Evolutionary conservation across 176 grass and related monocot genomes (phyloP).

Genomic region (Dendrocalamus sinicus): DNA sequence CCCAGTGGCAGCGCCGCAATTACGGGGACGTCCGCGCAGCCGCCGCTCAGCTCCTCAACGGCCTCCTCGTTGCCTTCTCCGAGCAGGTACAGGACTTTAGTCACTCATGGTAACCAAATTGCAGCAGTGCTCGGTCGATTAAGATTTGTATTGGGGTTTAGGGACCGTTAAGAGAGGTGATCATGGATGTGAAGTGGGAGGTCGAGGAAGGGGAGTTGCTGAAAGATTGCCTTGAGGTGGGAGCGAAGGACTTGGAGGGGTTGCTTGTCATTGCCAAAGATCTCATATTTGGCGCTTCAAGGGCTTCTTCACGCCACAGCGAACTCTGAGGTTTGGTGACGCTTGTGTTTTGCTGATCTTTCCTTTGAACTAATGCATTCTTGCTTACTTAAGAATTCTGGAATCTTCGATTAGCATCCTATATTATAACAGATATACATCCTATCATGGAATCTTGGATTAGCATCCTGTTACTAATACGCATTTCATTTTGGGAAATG

Average conservation of each 20-base stretch:
- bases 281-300: conserved; percentile 60
- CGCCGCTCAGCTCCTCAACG: conserved; percentile 53
- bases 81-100: conserved; percentile 50
- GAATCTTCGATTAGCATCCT: background rate
- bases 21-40: conserved; percentile 57
- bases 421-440: background rate
- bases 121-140: conserved; percentile 6
- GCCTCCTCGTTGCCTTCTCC: conserved; percentile 81
- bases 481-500: background rate
- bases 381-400: conserved; percentile 21
- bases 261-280: conserved; percentile 78
- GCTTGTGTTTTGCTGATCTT: conserved; percentile 12
- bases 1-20: conserved; percentile 64
- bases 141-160: conserved; percentile 42
- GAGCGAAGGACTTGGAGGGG: conserved; percentile 69
- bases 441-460: background rate
- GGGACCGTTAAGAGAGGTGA: conserved; percentile 78
- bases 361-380: conserved; percentile 5
- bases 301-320: conserved; percentile 36
- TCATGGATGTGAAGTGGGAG: conserved; percentile 81
- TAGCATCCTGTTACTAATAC: conserved; percentile 1
- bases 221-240: conserved; percentile 84
- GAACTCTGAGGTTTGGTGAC: conserved; percentile 64
- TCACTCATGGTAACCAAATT: background rate
- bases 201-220: conserved; percentile 80